Percentiles rank a stretch among this genome's conserved stretches.
Evolutionary conservation across 2,329 filamentous ascomycete genomes (phyloP).

Genomic region (Aspergillus sp.): DNA sequence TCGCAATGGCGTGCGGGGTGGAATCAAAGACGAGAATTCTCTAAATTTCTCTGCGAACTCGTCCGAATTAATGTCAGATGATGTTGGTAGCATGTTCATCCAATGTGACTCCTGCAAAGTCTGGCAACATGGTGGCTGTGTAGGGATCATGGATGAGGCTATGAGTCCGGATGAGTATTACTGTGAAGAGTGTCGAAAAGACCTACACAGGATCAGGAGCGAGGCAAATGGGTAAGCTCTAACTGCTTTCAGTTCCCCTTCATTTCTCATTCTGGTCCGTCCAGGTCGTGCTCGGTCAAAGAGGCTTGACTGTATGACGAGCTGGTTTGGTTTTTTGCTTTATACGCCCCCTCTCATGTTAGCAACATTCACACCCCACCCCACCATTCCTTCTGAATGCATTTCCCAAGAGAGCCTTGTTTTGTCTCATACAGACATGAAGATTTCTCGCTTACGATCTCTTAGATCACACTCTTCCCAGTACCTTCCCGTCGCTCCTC

Average conservation of each 20-base stretch:
- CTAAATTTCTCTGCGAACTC: slow-evolving; percentile 59
- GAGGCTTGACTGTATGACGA: not conserved
- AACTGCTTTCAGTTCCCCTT: not conserved
- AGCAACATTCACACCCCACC: not conserved
- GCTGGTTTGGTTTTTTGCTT: not conserved
- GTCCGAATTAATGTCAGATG: slow-evolving; percentile 68
- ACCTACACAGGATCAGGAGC: slow-evolving; percentile 80
- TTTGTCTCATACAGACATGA: slow-evolving; percentile 8
- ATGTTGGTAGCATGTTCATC: slow-evolving; percentile 92
- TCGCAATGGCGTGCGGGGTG: slow-evolving; percentile 54
- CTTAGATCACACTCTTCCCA: slow-evolving; percentile 61
- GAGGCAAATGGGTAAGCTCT: slow-evolving; percentile 79
- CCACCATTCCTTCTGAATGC: not conserved
- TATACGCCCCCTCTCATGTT: not conserved
- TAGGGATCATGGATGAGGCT: slow-evolving; percentile 93
- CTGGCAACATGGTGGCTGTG: slow-evolving; percentile 97
- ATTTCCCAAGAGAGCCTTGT: not conserved
- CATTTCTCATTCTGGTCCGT: not conserved
- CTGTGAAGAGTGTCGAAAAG: slow-evolving; percentile 90
- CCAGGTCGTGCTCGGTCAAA: not conserved
- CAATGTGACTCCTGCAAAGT: slow-evolving; percentile 98
- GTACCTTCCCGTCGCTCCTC: slow-evolving; percentile 60
- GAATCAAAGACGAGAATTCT: slow-evolving; percentile 58
- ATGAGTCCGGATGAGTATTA: slow-evolving; percentile 96
- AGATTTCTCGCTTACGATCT: slow-evolving; percentile 30